Percentiles rank a stretch among this genome's conserved stretches.
phyloP scores from a whole-genome alignment of 2,329 filamentous ascomycete species.

The Sporothrix euskadiensis region DNA sequence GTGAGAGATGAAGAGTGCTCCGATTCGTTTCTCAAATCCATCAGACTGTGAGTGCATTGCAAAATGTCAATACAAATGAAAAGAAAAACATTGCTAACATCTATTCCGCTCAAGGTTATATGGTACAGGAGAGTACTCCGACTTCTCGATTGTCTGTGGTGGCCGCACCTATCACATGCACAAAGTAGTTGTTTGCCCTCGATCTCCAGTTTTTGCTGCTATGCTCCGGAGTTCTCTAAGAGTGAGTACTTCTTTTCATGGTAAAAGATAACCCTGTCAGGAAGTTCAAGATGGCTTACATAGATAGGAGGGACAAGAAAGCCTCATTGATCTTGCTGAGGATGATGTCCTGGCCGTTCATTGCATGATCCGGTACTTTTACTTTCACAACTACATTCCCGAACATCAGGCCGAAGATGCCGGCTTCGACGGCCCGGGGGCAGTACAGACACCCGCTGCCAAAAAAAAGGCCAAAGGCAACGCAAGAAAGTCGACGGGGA shows the following conservation, averaged over 20 bases:
- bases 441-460: neutral
- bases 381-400: neutral
- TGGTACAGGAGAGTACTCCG: constrained; percentile 1
- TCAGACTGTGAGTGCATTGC: no score
- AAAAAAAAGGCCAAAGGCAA: neutral
- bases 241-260: neutral
- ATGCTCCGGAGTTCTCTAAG: neutral
- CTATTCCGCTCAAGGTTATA: no score
- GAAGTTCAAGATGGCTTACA: no score
- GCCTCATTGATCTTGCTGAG: neutral
- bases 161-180: neutral
- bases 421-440: neutral
- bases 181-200: neutral
- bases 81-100: no score
- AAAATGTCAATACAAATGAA: no score
- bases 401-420: neutral
- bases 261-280: no score
- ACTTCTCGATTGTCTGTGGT: neutral
- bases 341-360: constrained; percentile 12
- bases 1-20: no score
- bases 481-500: neutral
- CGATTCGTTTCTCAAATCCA: no score
- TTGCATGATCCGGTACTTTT: constrained; percentile 15
- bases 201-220: neutral
- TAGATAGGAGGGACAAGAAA: neutral